Evolutionary conservation across 495 filamentous ascomycete genomes (phyloP).

Genomic region (Penicillium mononematosum): DNA sequence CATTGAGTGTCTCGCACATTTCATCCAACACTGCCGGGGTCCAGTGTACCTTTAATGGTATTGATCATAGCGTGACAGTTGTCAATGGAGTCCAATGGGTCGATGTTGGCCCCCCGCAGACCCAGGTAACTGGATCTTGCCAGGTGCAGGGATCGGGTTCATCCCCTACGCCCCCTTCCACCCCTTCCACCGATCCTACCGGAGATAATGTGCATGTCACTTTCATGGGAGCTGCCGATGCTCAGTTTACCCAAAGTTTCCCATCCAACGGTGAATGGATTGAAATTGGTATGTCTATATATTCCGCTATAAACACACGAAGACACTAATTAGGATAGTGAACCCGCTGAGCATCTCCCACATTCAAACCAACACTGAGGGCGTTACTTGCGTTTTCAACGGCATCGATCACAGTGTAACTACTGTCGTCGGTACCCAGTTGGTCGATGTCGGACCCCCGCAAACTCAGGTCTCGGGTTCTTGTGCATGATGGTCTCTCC

Average conservation of each 20-base stretch:
- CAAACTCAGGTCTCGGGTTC: constrained; percentile 20
- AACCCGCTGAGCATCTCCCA: constrained; percentile 22
- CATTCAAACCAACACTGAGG: constrained; percentile 11
- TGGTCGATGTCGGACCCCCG: constrained; percentile 21
- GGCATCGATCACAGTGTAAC: constrained; percentile 20
- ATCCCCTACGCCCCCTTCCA: neutral
- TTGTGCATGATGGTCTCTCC: constrained; percentile 1
- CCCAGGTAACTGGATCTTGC: constrained; percentile 38
- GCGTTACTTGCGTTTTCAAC: constrained; percentile 14
- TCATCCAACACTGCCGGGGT: constrained; percentile 16
- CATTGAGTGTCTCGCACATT: constrained; percentile 24
- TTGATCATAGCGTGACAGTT: constrained; percentile 25
- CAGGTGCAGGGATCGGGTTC: constrained; percentile 1
- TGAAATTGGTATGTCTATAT: constrained; percentile 16
- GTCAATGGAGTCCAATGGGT: constrained; percentile 22
- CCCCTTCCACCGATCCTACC: neutral
- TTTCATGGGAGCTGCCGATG: constrained; percentile 24
- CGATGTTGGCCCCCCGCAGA: constrained; percentile 40
- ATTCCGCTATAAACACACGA: neutral
- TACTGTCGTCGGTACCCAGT: constrained; percentile 12
- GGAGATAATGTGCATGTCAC: constrained; percentile 8
- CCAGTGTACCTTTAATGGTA: constrained; percentile 25
- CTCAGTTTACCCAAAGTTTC: constrained; percentile 18
- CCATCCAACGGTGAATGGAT: constrained; percentile 7
- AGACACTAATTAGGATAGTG: constrained; percentile 9